phyloP scores from a whole-genome alignment of 2,329 filamentous ascomycete species.

The Colletotrichum lentis region DNA sequence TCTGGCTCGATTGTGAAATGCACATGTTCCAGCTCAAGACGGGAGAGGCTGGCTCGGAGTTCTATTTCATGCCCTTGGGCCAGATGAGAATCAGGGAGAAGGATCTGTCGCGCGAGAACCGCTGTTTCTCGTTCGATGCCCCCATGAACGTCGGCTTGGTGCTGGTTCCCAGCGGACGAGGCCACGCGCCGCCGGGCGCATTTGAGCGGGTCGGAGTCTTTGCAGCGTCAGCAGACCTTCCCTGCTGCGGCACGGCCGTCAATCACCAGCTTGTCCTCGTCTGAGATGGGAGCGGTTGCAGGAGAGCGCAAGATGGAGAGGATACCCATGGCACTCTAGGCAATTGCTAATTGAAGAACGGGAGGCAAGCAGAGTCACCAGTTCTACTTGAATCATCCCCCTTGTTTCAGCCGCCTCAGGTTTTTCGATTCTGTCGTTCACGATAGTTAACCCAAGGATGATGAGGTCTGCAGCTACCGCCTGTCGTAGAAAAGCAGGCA shows the following conservation, averaged over 20 bases:
- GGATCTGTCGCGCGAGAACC: too few relatives aligned
- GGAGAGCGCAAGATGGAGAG: neutral
- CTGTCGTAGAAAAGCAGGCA: too few relatives aligned
- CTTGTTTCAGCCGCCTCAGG: too few relatives aligned
- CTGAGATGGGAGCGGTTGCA: neutral
- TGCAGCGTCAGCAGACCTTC: neutral
- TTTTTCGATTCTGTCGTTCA: too few relatives aligned
- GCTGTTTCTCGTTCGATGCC: neutral
- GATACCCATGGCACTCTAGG: too few relatives aligned
- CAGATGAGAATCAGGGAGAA: neutral
- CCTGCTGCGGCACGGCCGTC: neutral
- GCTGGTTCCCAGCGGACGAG: neutral
- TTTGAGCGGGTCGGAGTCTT: conserved; percentile 9
- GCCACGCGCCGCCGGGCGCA: neutral
- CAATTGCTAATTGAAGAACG: too few relatives aligned
- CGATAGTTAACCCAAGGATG: too few relatives aligned
- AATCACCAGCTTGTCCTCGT: neutral
- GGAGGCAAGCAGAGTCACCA: too few relatives aligned
- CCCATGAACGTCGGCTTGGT: neutral
- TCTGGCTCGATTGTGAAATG: neutral
- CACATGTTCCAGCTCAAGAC: neutral
- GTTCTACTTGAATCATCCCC: too few relatives aligned
- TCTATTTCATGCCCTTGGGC: neutral
- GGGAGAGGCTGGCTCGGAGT: neutral
- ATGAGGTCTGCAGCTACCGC: too few relatives aligned